phyloP scores from a whole-genome alignment of 495 filamentous ascomycete species.

The Daldinia vernicosa region DNA sequence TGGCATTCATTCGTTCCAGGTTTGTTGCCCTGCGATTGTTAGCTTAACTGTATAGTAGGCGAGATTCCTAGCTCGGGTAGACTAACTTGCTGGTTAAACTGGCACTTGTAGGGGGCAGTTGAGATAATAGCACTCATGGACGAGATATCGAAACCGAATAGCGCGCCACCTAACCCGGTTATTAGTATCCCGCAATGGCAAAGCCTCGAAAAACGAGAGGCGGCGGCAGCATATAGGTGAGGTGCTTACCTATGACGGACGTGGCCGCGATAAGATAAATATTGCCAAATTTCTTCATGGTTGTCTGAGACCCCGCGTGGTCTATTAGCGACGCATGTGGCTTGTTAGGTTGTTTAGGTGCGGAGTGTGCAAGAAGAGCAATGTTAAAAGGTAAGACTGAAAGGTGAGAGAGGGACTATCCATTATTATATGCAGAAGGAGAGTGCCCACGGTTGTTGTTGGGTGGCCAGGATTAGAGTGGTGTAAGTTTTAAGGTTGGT shows the following conservation, averaged over 20 bases:
- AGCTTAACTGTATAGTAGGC: slow-evolving; percentile 28
- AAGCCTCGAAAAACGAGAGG: neutral
- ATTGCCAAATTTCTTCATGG: slow-evolving; percentile 67
- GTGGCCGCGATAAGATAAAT: slow-evolving; percentile 79
- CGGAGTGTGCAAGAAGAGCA: slow-evolving; percentile 12
- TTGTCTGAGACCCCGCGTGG: slow-evolving; percentile 45
- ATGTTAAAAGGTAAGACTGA: slow-evolving; percentile 2
- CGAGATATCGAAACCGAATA: slow-evolving; percentile 85
- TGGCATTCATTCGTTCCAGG: slow-evolving; percentile 51
- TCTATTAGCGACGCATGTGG: slow-evolving; percentile 36
- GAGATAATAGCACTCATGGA: slow-evolving; percentile 83
- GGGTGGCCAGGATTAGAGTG: slow-evolving; percentile 15
- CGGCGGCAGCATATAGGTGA: slow-evolving; percentile 12
- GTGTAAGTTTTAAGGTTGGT: neutral
- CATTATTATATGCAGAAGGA: slow-evolving; percentile 38
- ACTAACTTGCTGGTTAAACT: slow-evolving; percentile 65
- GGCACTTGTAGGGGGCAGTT: slow-evolving; percentile 68
- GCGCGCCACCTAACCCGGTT: slow-evolving; percentile 66
- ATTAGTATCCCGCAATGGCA: slow-evolving; percentile 27
- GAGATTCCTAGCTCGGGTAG: neutral
- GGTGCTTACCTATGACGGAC: slow-evolving; percentile 65
- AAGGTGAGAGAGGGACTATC: slow-evolving; percentile 22
- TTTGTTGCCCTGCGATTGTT: slow-evolving; percentile 41
- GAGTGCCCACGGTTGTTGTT: neutral
- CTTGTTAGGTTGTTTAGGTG: slow-evolving; percentile 10